phyloP scores from a whole-genome alignment of 495 filamentous ascomycete species.

The Penicillium diatomitis region DNA sequence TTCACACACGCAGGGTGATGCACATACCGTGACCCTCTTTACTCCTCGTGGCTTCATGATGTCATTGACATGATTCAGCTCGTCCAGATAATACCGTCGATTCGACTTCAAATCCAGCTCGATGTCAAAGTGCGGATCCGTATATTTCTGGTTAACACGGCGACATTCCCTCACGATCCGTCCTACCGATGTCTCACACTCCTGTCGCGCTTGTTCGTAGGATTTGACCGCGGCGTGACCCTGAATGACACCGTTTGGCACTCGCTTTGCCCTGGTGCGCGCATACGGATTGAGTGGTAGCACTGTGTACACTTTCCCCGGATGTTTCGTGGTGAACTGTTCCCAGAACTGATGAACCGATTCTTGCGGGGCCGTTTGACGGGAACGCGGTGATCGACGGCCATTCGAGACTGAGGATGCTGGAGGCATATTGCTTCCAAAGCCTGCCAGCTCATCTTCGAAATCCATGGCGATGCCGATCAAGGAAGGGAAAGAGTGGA shows the following conservation, averaged over 20 bases:
- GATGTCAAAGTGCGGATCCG: conserved; percentile 83
- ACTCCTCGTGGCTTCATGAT: conserved; percentile 49
- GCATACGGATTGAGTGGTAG: conserved; percentile 67
- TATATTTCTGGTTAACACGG: conserved; percentile 81
- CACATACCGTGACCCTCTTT: conserved; percentile 51
- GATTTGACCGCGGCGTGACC: conserved; percentile 50
- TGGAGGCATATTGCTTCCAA: conserved; percentile 18
- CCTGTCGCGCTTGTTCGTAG: conserved; percentile 62
- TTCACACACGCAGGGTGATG: too few relatives aligned
- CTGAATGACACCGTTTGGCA: conserved; percentile 41
- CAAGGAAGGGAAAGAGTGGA: not conserved
- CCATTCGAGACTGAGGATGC: conserved; percentile 32
- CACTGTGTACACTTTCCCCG: conserved; percentile 55
- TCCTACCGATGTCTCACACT: conserved; percentile 65
- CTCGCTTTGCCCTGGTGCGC: conserved; percentile 47
- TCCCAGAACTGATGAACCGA: conserved; percentile 71
- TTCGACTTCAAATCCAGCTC: conserved; percentile 64
- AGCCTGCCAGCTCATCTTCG: conserved; percentile 23
- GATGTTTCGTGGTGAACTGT: conserved; percentile 58
- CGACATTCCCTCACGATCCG: conserved; percentile 78
- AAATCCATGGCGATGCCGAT: conserved; percentile 17
- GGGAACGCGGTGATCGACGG: conserved; percentile 34
- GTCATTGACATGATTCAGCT: conserved; percentile 37
- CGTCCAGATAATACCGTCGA: conserved; percentile 52
- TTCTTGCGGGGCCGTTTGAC: conserved; percentile 56